Conservation (phyloP, 768 basidiomycete species). For the Clitopilus passeckerianus region DNA sequence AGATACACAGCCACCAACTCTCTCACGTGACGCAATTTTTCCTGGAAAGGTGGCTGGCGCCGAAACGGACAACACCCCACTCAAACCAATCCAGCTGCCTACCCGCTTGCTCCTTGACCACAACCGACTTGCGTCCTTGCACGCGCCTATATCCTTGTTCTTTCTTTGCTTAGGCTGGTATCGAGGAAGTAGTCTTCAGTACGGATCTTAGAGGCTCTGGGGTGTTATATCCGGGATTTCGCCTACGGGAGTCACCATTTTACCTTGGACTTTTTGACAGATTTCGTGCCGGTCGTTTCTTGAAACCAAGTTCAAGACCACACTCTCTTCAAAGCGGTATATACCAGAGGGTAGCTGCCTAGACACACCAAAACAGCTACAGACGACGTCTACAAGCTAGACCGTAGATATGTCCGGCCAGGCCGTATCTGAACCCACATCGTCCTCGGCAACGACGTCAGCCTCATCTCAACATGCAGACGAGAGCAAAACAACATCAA, state of each 20-base stretch:
- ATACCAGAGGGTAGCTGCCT: not conserved
- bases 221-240: not conserved
- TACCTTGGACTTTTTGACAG: not conserved
- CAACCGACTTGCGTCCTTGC: not conserved
- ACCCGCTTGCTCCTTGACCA: not conserved
- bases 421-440: not conserved
- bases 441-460: not conserved
- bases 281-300: not conserved
- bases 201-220: not conserved
- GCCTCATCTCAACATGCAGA: not conserved
- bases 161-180: not conserved
- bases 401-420: not conserved
- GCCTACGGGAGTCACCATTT: not conserved
- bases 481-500: not conserved
- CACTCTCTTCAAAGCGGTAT: not conserved
- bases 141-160: not conserved
- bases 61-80: not conserved
- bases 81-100: not conserved
- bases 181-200: not conserved
- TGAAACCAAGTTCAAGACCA: not conserved
- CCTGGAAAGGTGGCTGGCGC: not conserved
- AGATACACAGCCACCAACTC: not conserved
- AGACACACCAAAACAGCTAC: not conserved
- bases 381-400: not conserved
- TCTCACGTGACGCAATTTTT: constrained; percentile 1